Conservation (phyloP, 169 alveolate genomes). For the Blepharisma undulans region DNA sequence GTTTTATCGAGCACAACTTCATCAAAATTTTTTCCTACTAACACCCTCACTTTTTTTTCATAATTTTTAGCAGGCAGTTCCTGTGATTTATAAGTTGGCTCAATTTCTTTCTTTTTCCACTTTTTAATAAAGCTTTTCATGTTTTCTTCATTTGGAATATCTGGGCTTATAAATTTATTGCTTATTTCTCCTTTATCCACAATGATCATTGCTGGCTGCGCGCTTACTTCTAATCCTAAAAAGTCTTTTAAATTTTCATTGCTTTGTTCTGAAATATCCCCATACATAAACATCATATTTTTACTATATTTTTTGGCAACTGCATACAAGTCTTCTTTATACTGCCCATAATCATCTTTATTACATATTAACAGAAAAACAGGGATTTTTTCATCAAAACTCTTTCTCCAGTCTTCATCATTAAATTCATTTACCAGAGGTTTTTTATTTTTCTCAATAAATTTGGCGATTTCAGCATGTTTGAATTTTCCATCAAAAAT, state of each 20-base stretch:
- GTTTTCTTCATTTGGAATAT: slow-evolving; percentile 9
- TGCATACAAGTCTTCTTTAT: background rate
- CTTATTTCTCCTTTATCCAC: background rate
- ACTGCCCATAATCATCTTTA: background rate
- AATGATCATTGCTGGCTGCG: background rate
- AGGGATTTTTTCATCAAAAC: background rate
- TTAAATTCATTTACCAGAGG: slow-evolving; percentile 12
- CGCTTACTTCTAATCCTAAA: slow-evolving; percentile 1
- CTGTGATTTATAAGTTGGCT: background rate
- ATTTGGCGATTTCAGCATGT: background rate
- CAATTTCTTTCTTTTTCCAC: background rate
- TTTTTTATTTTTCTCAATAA: background rate
- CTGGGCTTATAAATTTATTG: background rate
- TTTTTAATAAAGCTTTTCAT: background rate
- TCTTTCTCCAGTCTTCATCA: background rate
- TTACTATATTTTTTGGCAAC: background rate
- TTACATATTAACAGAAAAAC: slow-evolving; percentile 10
- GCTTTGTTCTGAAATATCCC: background rate
- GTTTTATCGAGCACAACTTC: slow-evolving; percentile 63
- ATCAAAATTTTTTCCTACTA: slow-evolving; percentile 47
- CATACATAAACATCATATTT: background rate
- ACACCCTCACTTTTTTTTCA: slow-evolving; percentile 44
- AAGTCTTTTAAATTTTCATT: slow-evolving; percentile 15
- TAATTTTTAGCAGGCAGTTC: slow-evolving; percentile 61
- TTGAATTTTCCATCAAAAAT: background rate